These are phyloP conservation scores for Trichothecium roseum DNA, from an alignment of 2,329 filamentous ascomycete genomes.

Conservation along the genomic window DNA sequence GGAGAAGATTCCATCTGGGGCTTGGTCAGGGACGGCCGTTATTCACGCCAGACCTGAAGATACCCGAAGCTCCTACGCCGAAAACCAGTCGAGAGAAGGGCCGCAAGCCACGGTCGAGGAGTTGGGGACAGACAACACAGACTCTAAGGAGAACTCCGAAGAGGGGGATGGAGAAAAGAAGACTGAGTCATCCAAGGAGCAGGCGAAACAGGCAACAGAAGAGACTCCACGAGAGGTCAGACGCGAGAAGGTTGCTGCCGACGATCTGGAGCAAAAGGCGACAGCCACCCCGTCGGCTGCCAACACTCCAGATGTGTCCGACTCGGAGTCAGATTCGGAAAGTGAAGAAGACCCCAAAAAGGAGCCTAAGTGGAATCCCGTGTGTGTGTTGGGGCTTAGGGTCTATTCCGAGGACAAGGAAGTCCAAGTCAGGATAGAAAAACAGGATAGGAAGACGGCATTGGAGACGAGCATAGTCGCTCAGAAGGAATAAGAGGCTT, in stretches of 20 bases:
- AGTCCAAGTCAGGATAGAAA: constrained; percentile 22
- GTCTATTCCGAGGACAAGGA: constrained; percentile 25
- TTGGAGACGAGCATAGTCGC: constrained; percentile 13
- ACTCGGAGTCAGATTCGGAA: constrained; percentile 11
- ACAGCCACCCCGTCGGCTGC: constrained; percentile 8
- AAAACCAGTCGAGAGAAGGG: no score
- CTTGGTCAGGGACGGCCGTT: no score
- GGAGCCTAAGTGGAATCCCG: constrained; percentile 27
- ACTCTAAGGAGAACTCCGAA: no score
- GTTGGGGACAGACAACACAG: no score
- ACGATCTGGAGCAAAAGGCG: constrained; percentile 8
- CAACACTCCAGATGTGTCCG: constrained; percentile 1
- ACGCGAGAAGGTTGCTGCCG: constrained; percentile 1
- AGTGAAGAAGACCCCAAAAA: constrained; percentile 15
- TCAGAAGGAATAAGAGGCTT: no score
- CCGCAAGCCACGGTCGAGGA: no score
- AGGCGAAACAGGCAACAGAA: constrained; percentile 1
- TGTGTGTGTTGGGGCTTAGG: constrained; percentile 27
- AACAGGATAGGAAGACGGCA: constrained; percentile 12
- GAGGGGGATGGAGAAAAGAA: no score
- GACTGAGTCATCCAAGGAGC: no score
- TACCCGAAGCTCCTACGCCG: no score
- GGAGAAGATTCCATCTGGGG: no score
- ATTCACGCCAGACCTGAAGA: no score
- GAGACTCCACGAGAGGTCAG: not conserved